Evolutionary conservation across 208 protist genomes (phyloP), one percentile per base, ranked within the genome.

Genomic region (Leishmania guyanensis): DNA sequence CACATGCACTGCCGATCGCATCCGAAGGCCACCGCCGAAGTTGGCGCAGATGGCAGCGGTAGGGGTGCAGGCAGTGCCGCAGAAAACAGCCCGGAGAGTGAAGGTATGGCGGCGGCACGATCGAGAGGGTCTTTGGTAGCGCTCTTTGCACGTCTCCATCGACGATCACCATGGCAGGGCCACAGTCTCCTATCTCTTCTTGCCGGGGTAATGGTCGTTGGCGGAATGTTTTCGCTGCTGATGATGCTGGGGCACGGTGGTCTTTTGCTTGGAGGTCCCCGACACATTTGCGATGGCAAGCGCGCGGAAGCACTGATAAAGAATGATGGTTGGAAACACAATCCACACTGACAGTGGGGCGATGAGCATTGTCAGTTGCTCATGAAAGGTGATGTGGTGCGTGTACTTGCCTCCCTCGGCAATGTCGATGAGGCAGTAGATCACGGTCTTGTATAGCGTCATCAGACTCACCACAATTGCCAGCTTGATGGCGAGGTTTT

Each of bases 391-490:
- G 84, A 95, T 96, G 79, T 96, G 92, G 26, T 86, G 85, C 16
- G 92, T 96, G 85, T 91, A 95, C 65, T 85, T 86, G 64, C 88
- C 86, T 22, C 79, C 87, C 81, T 95, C 92, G 16, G 86, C 85
- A 17, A 91, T 46, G 65, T 96, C 92, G 77, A 97, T 83, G 26
- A 80, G 53, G n/a, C 87, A 88, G 82, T 95, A 97, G 33, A 96
- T 74, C 20, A 96, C 68, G 39, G 92, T 97, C 85, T 96, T 97
- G 87, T 93, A 94, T 17, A 96, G 50, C 5, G 94, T 97, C 93
- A 96, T 96, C 43, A 88, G 75, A 62, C 77, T 79, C 3, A 93
- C 88, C 14, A 89, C 36, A 14, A 94, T 71, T 3, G 84, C 84
- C n/a, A 94, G 65, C 79, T 91, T 88, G 46, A 93, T 60, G n/a